These are phyloP conservation scores for Erigeron canadensis DNA, from an alignment of 129 eudicot genomes.

Conservation along the genomic window DNA sequence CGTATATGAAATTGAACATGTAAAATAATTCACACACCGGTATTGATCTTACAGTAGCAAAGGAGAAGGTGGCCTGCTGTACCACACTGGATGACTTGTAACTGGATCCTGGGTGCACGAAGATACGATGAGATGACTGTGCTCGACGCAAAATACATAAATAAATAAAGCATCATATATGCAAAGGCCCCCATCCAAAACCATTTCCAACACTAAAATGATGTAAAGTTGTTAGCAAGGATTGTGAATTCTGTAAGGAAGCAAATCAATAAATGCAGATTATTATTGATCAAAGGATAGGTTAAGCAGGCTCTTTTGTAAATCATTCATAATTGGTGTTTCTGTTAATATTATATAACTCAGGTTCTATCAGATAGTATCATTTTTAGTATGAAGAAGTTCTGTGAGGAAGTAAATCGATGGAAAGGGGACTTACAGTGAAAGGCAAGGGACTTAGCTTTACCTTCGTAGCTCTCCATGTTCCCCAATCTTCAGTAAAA, in stretches of 20 bases:
- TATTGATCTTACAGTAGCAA: conserved; percentile 72
- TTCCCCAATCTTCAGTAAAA: conserved; percentile 83
- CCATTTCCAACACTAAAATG: no score
- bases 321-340: not conserved
- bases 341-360: not conserved
- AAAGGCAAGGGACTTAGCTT: conserved; percentile 83
- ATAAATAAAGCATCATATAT: no score
- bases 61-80: conserved; percentile 74
- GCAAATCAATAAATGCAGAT: no score
- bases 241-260: no score
- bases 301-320: not conserved
- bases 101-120: conserved; percentile 75
- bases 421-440: conserved; percentile 48
- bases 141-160: not conserved
- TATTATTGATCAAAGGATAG: not conserved
- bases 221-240: no score
- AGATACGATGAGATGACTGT: conserved; percentile 12
- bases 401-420: conserved; percentile 8
- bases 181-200: no score
- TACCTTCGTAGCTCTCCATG: conserved; percentile 79
- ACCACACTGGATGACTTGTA: conserved; percentile 79
- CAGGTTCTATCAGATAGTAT: not conserved
- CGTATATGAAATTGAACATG: not conserved
- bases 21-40: conserved; percentile 9
- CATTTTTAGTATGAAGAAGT: not conserved